Conservation (phyloP, 306 rosid genomes). For the Aeschynomene evenia region DNA sequence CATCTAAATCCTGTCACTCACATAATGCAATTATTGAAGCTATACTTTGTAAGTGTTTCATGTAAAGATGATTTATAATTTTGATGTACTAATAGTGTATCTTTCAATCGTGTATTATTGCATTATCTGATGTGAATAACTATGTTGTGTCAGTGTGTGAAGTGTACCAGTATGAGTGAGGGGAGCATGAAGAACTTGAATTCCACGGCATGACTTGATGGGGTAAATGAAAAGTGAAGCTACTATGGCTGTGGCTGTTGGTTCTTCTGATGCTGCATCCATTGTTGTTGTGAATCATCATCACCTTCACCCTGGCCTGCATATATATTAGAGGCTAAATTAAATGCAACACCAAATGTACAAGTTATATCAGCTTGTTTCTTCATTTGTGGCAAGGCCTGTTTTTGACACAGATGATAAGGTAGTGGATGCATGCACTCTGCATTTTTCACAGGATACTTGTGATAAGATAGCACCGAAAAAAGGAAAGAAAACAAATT, state of each 20-base stretch:
- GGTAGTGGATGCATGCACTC: too few species aligned
- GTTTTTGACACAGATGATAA: neutral
- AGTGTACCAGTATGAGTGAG: constrained; percentile 68
- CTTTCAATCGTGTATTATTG: too few species aligned
- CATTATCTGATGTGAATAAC: too few species aligned
- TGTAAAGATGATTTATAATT: too few species aligned
- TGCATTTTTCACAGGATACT: too few species aligned
- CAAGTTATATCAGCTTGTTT: too few species aligned
- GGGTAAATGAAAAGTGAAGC: constrained; percentile 68
- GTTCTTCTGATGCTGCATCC: neutral
- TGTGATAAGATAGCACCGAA: neutral
- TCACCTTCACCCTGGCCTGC: too few species aligned
- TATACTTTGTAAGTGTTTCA: neutral
- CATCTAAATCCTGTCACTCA: constrained; percentile 62
- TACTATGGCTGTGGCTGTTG: constrained; percentile 37
- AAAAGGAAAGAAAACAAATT: too few species aligned
- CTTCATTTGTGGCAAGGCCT: neutral
- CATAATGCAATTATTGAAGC: too few species aligned
- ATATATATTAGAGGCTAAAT: too few species aligned
- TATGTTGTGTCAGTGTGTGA: neutral
- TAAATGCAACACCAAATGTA: neutral
- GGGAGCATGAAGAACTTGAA: constrained; percentile 62
- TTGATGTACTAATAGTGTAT: too few species aligned
- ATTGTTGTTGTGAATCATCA: neutral
- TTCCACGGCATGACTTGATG: constrained; percentile 84